Evolutionary conservation across 2,329 filamentous ascomycete species (phyloP).

Genomic region (Epichloe brachyelytri): DNA sequence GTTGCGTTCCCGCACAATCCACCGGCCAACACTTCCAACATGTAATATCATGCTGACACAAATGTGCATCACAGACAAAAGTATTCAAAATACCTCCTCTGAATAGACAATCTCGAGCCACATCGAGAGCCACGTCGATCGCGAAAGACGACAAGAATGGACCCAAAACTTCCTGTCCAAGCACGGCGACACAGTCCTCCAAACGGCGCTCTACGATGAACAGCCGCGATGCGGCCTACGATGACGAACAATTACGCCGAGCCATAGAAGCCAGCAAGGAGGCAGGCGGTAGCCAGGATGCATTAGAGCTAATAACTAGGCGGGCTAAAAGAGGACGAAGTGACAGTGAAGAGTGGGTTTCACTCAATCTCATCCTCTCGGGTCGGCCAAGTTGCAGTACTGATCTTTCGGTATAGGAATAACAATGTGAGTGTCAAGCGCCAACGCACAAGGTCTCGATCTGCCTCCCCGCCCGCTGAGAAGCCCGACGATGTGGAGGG

Average conservation of each 20-base stretch:
- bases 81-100: constrained; percentile 53
- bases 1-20: background rate
- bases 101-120: constrained; percentile 40
- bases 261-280: constrained; percentile 94
- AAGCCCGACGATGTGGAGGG: constrained; percentile 34
- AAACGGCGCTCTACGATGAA: constrained; percentile 97
- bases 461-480: constrained; percentile 41
- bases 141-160: constrained; percentile 48
- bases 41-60: constrained; percentile 20
- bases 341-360: constrained; percentile 82
- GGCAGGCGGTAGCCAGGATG: constrained; percentile 41
- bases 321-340: constrained; percentile 75
- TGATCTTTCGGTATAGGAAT: constrained; percentile 31
- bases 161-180: constrained; percentile 42
- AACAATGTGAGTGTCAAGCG: constrained; percentile 62
- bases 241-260: constrained; percentile 77
- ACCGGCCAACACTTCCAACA: constrained; percentile 2
- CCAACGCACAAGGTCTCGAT: constrained; percentile 69
- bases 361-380: constrained; percentile 3
- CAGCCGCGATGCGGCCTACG: constrained; percentile 85
- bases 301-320: constrained; percentile 40
- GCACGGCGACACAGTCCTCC: constrained; percentile 41
- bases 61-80: constrained; percentile 37
- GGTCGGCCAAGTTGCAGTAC: constrained; percentile 13
- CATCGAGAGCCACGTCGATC: constrained; percentile 50